These are phyloP conservation scores for Plasmodium billcollinsi DNA, from an alignment of 169 alveolate genomes.

Conservation along the genomic window DNA sequence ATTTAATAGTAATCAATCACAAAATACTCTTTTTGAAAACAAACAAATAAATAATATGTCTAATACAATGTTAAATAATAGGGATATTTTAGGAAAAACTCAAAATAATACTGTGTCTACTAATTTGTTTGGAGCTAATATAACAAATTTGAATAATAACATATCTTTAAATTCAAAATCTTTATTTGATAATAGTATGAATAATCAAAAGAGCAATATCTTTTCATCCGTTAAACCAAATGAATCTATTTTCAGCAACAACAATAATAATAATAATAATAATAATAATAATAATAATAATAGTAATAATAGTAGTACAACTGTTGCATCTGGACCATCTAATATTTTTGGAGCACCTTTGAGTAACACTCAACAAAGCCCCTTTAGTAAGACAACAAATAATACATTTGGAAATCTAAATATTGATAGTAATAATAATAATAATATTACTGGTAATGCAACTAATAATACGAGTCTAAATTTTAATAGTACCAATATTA, in stretches of 20 bases:
- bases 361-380: slow-evolving; percentile 11
- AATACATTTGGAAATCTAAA: not conserved
- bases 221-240: slow-evolving; percentile 23
- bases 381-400: slow-evolving; percentile 16
- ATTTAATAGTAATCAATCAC: not conserved
- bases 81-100: not conserved
- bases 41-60: not conserved
- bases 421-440: not conserved
- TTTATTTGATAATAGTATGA: slow-evolving; percentile 11
- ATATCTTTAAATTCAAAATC: slow-evolving; percentile 21
- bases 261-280: not conserved
- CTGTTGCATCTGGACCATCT: not conserved
- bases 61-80: not conserved
- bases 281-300: not conserved
- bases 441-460: not conserved
- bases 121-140: slow-evolving; percentile 4
- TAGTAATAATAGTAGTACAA: not conserved
- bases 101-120: not conserved
- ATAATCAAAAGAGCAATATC: slow-evolving; percentile 27
- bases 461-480: not conserved
- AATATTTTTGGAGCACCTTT: slow-evolving; percentile 34
- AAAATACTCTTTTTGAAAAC: slow-evolving; percentile 37
- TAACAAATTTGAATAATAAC: not conserved
- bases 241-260: slow-evolving; percentile 14
- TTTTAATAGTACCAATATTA: not conserved